Conservation (phyloP, 2,329 filamentous ascomycete species). For the Cladosporium sp. region DNA sequence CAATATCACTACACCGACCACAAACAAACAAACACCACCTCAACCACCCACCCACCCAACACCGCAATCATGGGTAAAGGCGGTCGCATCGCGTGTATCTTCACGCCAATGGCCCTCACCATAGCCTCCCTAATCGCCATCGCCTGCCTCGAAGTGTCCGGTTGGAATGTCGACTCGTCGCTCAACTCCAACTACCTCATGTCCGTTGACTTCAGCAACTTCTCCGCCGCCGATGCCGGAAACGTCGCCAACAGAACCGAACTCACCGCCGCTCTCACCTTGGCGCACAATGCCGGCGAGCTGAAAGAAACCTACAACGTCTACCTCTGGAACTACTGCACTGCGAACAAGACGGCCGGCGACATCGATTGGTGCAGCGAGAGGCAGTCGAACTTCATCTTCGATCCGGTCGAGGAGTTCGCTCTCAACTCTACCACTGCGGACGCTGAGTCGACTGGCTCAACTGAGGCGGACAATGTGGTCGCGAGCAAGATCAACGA, state of each 20-base stretch:
- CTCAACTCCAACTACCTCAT: conserved; percentile 54
- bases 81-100: conserved; percentile 80
- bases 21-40: not conserved
- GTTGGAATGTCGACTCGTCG: conserved; percentile 45
- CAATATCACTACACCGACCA: not conserved
- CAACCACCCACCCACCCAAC: not conserved
- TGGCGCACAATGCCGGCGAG: conserved; percentile 34
- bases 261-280: conserved; percentile 34
- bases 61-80: conserved; percentile 58
- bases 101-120: conserved; percentile 77
- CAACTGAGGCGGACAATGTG: conserved; percentile 18
- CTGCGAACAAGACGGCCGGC: conserved; percentile 44
- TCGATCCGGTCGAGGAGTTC: conserved; percentile 64
- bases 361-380: conserved; percentile 60
- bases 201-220: conserved; percentile 36
- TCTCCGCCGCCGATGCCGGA: conserved; percentile 25
- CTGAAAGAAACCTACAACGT: conserved; percentile 76
- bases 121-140: conserved; percentile 69
- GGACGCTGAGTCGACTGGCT: conserved; percentile 15
- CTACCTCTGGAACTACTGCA: conserved; percentile 83
- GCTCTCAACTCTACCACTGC: conserved; percentile 52
- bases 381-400: conserved; percentile 70
- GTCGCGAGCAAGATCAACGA: conserved; percentile 37
- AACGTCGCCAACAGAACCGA: conserved; percentile 28
- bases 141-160: conserved; percentile 53